Evolutionary conservation across 169 alveolate species (phyloP).

Genomic region (Babesia divergens): DNA sequence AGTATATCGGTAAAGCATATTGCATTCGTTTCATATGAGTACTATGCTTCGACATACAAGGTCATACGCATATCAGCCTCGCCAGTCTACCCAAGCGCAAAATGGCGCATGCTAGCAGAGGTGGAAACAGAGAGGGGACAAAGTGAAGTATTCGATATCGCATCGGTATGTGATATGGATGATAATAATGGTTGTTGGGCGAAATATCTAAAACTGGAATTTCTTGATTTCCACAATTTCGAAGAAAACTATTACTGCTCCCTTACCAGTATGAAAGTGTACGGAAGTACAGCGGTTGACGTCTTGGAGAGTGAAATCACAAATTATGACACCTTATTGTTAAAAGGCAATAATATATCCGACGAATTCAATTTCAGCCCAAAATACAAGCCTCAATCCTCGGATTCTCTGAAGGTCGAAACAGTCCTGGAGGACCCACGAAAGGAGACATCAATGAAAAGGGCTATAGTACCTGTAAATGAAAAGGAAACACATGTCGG

Average conservation of each 20-base stretch:
- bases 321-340: background rate
- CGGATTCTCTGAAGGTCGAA: no score
- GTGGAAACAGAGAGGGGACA: slow-evolving; percentile 69
- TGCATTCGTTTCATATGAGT: slow-evolving; percentile 74
- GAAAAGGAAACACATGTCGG: no score
- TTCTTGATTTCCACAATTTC: slow-evolving; percentile 73
- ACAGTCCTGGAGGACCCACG: no score
- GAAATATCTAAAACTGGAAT: slow-evolving; percentile 70
- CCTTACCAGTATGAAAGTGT: slow-evolving; percentile 76
- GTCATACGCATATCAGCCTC: slow-evolving; percentile 70
- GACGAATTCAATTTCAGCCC: background rate
- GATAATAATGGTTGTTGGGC: slow-evolving; percentile 75
- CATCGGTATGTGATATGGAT: slow-evolving; percentile 65
- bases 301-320: slow-evolving; percentile 64
- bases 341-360: background rate
- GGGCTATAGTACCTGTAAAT: no score
- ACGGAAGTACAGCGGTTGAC: slow-evolving; percentile 82
- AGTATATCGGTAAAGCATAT: slow-evolving; percentile 74
- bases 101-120: slow-evolving; percentile 76
- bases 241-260: slow-evolving; percentile 82
- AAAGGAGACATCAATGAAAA: no score
- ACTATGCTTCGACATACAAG: slow-evolving; percentile 78
- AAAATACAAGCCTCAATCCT: no score
- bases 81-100: slow-evolving; percentile 74
- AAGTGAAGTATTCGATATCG: slow-evolving; percentile 76